Conservation (phyloP, 2,329 filamentous ascomycete genomes). For the Hymenoscyphus fraxineus region DNA sequence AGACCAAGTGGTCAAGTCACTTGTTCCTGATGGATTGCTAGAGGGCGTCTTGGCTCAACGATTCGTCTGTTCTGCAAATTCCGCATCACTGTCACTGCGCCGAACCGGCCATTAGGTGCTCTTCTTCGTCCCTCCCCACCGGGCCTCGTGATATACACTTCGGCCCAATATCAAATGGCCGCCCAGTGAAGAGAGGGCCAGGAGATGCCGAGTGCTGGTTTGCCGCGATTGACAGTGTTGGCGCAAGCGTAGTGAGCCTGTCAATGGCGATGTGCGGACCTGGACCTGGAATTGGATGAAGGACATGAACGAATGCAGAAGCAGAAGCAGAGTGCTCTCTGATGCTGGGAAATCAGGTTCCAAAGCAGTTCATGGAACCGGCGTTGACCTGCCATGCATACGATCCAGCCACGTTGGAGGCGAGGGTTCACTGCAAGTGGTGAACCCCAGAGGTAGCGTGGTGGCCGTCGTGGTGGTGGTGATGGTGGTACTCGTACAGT, state of each 20-base stretch:
- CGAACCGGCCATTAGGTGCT: conserved; percentile 11
- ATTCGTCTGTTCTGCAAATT: conserved; percentile 15
- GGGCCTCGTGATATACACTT: conserved; percentile 4
- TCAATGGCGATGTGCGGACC: not conserved
- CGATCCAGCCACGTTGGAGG: conserved; percentile 20
- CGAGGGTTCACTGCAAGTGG: not conserved
- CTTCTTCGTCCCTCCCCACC: not conserved
- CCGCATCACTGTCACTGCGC: conserved; percentile 17
- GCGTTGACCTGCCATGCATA: conserved; percentile 15
- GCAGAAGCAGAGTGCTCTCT: not conserved
- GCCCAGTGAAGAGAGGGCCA: not conserved
- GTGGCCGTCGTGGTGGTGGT: not conserved
- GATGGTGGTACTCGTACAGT: not conserved
- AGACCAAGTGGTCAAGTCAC: not conserved
- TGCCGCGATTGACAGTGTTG: not conserved
- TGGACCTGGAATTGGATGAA: not conserved
- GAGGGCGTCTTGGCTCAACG: conserved; percentile 7
- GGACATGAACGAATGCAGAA: not conserved
- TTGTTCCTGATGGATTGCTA: not conserved
- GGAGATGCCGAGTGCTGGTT: not conserved
- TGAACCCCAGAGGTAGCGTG: not conserved
- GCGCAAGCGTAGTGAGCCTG: not conserved
- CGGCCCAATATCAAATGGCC: conserved; percentile 13
- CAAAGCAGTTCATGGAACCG: not conserved
- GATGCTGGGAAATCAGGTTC: not conserved